Percentiles rank a stretch among this genome's conserved stretches.
Evolutionary conservation across 108 stramenopile species (phyloP).

Genomic region (Poteriospumella lacustris): DNA sequence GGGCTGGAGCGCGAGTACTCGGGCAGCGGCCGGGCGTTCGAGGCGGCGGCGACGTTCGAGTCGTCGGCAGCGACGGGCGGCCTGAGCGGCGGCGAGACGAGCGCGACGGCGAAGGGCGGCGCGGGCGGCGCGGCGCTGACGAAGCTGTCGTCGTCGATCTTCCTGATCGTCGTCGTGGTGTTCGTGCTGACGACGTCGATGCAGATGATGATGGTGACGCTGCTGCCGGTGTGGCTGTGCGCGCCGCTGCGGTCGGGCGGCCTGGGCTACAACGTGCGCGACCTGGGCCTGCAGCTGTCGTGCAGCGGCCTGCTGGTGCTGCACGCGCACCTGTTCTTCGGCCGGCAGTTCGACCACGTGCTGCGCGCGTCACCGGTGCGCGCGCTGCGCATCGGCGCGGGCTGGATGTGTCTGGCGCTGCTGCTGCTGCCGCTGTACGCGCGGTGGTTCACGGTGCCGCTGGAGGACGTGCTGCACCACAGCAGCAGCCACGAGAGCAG

Average conservation of each 20-base stretch:
- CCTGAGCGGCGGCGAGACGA: no score
- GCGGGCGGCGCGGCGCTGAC: no score
- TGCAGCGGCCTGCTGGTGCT: background rate
- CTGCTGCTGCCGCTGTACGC: background rate
- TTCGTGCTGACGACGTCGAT: background rate
- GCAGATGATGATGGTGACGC: background rate
- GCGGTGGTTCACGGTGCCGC: background rate
- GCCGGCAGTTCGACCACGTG: background rate
- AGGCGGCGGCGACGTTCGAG: no score
- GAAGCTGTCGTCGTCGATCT: background rate
- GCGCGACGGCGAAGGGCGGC: no score
- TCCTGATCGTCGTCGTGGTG: background rate
- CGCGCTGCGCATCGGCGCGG: background rate
- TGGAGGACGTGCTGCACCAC: background rate
- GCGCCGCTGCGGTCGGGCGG: background rate
- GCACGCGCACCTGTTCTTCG: background rate
- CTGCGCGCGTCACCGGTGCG: slow-evolving; percentile 13
- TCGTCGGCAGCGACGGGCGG: no score
- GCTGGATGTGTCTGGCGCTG: background rate
- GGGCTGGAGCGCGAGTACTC: no score
- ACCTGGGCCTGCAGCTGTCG: background rate
- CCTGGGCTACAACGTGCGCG: background rate
- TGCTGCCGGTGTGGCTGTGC: background rate
- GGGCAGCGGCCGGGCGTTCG: no score
- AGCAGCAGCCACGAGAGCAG: background rate